Conservation (phyloP, 768 basidiomycete genomes). For the Cystofilobasidium macerans region DNA sequence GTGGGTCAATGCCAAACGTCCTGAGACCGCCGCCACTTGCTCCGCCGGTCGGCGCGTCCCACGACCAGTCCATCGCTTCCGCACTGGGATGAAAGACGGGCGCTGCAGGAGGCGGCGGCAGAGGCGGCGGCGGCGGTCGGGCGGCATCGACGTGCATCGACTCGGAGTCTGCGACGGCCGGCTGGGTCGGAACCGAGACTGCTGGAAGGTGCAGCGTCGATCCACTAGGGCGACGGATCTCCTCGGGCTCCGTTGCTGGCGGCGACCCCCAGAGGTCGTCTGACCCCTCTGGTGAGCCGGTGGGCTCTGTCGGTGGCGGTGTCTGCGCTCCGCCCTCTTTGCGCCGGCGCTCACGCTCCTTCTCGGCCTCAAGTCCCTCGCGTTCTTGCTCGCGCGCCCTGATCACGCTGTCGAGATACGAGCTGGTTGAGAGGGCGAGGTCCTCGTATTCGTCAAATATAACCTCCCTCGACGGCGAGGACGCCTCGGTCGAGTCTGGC, state of each 20-base stretch:
- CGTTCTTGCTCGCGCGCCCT: conserved; percentile 46
- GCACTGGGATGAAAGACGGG: neutral
- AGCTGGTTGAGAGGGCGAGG: conserved; percentile 53
- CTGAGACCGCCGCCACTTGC: conserved; percentile 33
- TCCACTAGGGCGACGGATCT: conserved; percentile 18
- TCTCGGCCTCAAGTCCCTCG: conserved; percentile 59
- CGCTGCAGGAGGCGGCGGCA: neutral
- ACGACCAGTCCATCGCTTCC: conserved; percentile 25
- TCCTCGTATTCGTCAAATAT: conserved; percentile 45
- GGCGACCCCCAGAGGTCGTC: conserved; percentile 28
- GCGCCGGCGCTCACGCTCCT: conserved; percentile 40
- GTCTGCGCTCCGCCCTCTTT: conserved; percentile 18
- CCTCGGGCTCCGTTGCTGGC: conserved; percentile 26
- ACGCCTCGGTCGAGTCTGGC: conserved; percentile 19
- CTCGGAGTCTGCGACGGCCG: neutral
- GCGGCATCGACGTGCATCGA: neutral
- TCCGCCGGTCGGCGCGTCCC: conserved; percentile 32
- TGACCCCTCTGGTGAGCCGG: neutral
- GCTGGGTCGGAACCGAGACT: neutral
- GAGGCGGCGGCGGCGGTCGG: neutral
- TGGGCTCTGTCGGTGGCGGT: neutral
- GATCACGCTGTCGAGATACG: conserved; percentile 63
- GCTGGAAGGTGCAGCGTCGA: conserved; percentile 3
- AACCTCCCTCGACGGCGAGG: conserved; percentile 36
- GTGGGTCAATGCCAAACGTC: neutral